A percentile compares a stretch with the other conserved stretches of the same genome.
Evolutionary conservation across 352 stramenopile species (phyloP).

Genomic region (Pythium aristosporum): DNA sequence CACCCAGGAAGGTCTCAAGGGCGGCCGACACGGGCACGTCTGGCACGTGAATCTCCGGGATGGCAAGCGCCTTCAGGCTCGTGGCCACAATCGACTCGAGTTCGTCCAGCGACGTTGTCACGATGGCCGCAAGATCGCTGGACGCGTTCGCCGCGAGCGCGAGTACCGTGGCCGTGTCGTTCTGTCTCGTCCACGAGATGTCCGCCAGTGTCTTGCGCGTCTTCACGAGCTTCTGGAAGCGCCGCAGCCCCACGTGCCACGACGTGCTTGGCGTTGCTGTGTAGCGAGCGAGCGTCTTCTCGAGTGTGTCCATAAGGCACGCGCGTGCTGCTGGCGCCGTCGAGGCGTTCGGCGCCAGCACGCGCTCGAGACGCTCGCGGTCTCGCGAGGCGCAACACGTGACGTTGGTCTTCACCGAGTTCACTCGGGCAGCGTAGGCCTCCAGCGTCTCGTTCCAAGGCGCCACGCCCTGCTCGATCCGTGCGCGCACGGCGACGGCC

Average conservation of each 20-base stretch:
- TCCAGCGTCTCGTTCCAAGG: slow-evolving; percentile 4
- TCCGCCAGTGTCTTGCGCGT: neutral
- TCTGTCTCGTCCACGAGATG: neutral
- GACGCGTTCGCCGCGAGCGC: slow-evolving; percentile 6
- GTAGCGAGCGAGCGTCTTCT: neutral
- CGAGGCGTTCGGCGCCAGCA: neutral
- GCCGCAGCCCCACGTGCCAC: neutral
- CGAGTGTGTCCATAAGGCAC: slow-evolving; percentile 6
- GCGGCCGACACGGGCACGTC: neutral
- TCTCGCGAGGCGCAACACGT: neutral
- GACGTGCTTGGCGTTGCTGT: neutral
- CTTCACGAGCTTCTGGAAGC: neutral
- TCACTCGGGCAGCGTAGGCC: neutral
- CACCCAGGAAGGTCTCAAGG: neutral
- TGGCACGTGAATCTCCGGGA: neutral
- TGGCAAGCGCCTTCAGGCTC: neutral
- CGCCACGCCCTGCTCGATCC: neutral
- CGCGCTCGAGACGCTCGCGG: neutral
- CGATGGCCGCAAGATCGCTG: neutral
- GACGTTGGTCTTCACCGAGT: neutral
- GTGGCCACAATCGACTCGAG: neutral
- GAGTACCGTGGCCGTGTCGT: neutral
- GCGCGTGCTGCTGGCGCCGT: neutral
- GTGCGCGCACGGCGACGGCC: neutral
- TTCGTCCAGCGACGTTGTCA: slow-evolving; percentile 13